phyloP scores from a whole-genome alignment of 2,329 filamentous ascomycete genomes.

The Chalara sp. region DNA sequence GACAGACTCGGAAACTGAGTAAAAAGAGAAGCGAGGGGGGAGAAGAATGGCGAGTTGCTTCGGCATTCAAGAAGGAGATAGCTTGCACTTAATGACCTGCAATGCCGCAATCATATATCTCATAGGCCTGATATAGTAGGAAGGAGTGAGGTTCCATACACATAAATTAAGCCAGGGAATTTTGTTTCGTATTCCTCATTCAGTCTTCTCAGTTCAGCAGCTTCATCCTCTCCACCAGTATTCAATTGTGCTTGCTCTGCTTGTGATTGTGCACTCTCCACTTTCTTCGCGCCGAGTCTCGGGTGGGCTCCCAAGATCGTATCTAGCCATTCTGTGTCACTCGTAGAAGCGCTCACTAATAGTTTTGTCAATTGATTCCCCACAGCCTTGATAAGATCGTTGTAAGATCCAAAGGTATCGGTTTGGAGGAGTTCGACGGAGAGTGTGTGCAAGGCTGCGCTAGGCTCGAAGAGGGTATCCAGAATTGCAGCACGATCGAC shows the following conservation, averaged over 20 bases:
- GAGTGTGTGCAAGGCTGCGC: slow-evolving; percentile 64
- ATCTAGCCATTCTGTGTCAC: slow-evolving; percentile 53
- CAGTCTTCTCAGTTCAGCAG: slow-evolving; percentile 48
- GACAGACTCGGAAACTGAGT: too few relatives aligned
- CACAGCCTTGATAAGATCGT: slow-evolving; percentile 60
- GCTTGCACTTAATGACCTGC: too few relatives aligned
- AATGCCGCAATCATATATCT: too few relatives aligned
- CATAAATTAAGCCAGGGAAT: slow-evolving; percentile 80
- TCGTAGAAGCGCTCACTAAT: slow-evolving; percentile 40
- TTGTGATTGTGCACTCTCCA: slow-evolving; percentile 75
- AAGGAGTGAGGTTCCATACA: slow-evolving; percentile 34
- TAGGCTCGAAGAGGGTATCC: slow-evolving; percentile 81
- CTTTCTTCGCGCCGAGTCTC: slow-evolving; percentile 71
- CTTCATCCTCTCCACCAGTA: slow-evolving; percentile 47
- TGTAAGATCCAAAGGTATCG: slow-evolving; percentile 58
- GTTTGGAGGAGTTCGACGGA: slow-evolving; percentile 60
- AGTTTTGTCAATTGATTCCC: slow-evolving; percentile 56
- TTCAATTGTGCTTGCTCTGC: slow-evolving; percentile 76
- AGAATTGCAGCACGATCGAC: slow-evolving; percentile 51
- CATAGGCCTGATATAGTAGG: too few relatives aligned
- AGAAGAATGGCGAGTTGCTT: too few relatives aligned
- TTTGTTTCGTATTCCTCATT: slow-evolving; percentile 74
- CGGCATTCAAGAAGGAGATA: too few relatives aligned
- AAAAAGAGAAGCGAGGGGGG: too few relatives aligned
- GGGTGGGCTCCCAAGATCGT: slow-evolving; percentile 76